Evolutionary conservation across 2,329 filamentous ascomycete genomes (phyloP).

Genomic region (Aspergillus bombycis): DNA sequence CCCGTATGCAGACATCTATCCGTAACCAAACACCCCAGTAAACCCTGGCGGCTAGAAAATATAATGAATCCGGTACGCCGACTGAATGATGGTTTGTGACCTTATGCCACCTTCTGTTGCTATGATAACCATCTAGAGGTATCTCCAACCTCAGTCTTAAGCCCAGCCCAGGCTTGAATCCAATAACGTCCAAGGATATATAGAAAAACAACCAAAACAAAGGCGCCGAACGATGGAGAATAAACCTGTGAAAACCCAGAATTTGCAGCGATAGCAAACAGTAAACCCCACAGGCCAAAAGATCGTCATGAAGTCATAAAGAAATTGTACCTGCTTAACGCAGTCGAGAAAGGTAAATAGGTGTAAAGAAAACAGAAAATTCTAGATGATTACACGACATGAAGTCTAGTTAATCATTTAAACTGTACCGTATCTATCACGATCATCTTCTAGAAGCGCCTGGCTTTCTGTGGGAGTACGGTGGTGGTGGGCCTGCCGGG

Average conservation of each 20-base stretch:
- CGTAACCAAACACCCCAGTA: background rate
- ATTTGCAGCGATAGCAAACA: background rate
- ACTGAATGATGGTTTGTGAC: background rate
- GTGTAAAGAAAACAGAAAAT: background rate
- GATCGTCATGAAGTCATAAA: background rate
- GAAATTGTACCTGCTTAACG: background rate
- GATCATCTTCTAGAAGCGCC: conserved; percentile 32
- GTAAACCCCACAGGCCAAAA: background rate
- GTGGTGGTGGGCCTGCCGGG: conserved; percentile 23
- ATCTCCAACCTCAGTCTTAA: background rate
- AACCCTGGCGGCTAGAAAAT: background rate
- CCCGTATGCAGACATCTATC: background rate
- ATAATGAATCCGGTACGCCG: background rate
- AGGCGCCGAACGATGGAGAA: background rate
- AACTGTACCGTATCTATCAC: conserved; percentile 39
- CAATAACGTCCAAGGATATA: background rate
- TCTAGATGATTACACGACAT: background rate
- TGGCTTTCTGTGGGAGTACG: conserved; percentile 30
- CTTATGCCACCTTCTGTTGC: background rate
- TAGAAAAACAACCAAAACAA: background rate
- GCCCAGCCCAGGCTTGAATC: background rate
- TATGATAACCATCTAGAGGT: background rate
- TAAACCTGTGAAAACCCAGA: background rate
- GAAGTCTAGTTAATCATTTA: conserved; percentile 18
- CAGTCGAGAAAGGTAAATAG: background rate